Evolutionary conservation across 176 grass and related monocot species (phyloP).

Genomic region (Rhynchospora tenuis): DNA sequence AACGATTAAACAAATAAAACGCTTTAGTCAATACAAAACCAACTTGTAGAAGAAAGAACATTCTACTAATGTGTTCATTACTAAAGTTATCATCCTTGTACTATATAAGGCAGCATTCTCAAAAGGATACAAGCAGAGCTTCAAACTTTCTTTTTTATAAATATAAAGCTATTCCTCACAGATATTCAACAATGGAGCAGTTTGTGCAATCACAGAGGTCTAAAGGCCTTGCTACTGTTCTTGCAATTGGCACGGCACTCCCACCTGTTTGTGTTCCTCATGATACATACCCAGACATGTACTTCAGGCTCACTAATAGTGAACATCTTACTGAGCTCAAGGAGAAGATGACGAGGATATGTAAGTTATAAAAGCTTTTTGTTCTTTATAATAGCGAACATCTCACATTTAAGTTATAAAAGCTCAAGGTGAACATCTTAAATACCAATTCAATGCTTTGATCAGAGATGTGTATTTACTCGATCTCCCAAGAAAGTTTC

Average conservation of each 20-base stretch:
- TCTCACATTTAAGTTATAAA: too few relatives aligned
- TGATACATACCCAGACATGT: neutral
- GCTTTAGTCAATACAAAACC: neutral
- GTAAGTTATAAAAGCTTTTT: neutral
- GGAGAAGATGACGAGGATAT: neutral
- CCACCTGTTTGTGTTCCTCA: neutral
- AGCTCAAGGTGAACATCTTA: too few relatives aligned
- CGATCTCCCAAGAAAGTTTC: too few relatives aligned
- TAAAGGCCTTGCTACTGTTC: neutral
- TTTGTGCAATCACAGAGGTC: neutral
- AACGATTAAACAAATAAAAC: neutral
- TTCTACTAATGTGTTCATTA: neutral
- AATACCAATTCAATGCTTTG: too few relatives aligned
- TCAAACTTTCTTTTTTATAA: neutral
- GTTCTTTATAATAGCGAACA: neutral
- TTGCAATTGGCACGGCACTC: neutral
- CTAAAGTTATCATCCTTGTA: neutral
- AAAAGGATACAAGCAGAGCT: neutral
- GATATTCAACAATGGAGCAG: neutral
- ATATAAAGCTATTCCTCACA: neutral
- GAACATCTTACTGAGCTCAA: slow-evolving; percentile 7
- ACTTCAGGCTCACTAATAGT: neutral
- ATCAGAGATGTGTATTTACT: too few relatives aligned
- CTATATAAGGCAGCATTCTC: neutral
- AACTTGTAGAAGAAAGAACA: neutral